Evolutionary conservation across 2,329 filamentous ascomycete species (phyloP).

Genomic region (Didymella segeticola): DNA sequence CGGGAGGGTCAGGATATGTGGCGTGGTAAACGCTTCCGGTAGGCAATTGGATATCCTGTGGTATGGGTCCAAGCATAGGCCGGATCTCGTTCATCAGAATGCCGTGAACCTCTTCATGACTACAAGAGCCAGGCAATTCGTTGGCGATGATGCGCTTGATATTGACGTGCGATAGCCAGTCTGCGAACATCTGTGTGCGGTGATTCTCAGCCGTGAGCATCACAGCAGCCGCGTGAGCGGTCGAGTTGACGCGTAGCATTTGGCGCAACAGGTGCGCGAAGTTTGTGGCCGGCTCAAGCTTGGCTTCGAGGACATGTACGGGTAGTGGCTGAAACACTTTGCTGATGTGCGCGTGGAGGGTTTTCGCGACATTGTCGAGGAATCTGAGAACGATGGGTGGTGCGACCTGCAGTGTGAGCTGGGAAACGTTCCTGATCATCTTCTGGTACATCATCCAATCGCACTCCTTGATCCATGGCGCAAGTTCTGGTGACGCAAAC

Average conservation of each 20-base stretch:
- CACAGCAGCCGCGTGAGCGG: conserved; percentile 91
- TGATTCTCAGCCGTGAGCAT: conserved; percentile 90
- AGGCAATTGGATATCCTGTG: conserved; percentile 70
- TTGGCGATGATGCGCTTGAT: conserved; percentile 64
- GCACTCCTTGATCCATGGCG: conserved; percentile 93
- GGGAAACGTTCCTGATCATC: conserved; percentile 90
- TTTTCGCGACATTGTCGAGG: conserved; percentile 83
- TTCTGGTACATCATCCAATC: conserved; percentile 96
- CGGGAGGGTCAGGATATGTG: conserved; percentile 29
- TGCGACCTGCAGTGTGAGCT: conserved; percentile 88
- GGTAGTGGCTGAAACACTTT: conserved; percentile 87
- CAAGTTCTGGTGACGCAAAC: conserved; percentile 79
- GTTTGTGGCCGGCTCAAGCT: conserved; percentile 84
- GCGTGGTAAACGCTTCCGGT: conserved; percentile 57
- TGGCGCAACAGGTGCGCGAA: conserved; percentile 88
- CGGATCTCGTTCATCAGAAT: conserved; percentile 68
- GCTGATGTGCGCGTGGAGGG: conserved; percentile 79
- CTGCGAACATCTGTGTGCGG: conserved; percentile 92
- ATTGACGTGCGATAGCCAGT: conserved; percentile 75
- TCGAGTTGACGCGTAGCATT: conserved; percentile 87
- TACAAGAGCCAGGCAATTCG: conserved; percentile 60
- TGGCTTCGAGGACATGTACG: conserved; percentile 82
- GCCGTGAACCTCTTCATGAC: conserved; percentile 63
- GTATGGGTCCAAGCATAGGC: conserved; percentile 71
- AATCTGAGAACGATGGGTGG: conserved; percentile 87